Evolutionary conservation across 1,284 basidiomycete genomes (phyloP).

Genomic region (Neolentinus lepideus): DNA sequence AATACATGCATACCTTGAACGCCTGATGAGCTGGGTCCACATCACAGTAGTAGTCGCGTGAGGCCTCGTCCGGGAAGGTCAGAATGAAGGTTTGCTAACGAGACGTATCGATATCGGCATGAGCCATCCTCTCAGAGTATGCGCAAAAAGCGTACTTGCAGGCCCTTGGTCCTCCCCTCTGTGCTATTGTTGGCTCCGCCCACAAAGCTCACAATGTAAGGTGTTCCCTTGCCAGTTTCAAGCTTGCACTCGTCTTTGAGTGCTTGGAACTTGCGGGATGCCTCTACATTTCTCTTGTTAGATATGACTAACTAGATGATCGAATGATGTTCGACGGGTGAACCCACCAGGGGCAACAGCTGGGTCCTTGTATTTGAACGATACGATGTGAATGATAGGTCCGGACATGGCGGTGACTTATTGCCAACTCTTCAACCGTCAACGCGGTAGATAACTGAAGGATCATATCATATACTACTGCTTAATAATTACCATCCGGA

Average conservation of each 20-base stretch:
- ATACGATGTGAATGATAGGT: background rate
- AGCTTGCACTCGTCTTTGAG: constrained; percentile 1
- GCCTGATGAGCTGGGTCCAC: background rate
- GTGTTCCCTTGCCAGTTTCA: background rate
- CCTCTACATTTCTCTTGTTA: background rate
- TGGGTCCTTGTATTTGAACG: constrained; percentile 2
- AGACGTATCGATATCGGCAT: background rate
- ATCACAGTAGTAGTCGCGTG: background rate
- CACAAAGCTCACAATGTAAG: background rate
- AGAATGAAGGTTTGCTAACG: constrained; percentile 1
- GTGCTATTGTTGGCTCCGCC: background rate
- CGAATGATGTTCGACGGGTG: no score
- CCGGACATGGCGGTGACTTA: background rate
- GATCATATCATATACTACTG: no score
- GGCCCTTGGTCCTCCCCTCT: background rate
- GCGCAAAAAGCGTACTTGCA: background rate
- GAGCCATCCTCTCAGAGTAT: background rate
- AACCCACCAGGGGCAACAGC: background rate
- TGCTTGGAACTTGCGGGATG: background rate
- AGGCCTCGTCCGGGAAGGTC: background rate
- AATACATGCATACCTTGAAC: background rate
- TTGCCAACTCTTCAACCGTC: no score
- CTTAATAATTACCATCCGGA: no score
- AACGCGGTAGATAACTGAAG: no score
- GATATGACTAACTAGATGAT: no score